These are phyloP conservation scores for Candida silvicultrix DNA, from an alignment of 805 yeast genomes.

Conservation along the genomic window DNA sequence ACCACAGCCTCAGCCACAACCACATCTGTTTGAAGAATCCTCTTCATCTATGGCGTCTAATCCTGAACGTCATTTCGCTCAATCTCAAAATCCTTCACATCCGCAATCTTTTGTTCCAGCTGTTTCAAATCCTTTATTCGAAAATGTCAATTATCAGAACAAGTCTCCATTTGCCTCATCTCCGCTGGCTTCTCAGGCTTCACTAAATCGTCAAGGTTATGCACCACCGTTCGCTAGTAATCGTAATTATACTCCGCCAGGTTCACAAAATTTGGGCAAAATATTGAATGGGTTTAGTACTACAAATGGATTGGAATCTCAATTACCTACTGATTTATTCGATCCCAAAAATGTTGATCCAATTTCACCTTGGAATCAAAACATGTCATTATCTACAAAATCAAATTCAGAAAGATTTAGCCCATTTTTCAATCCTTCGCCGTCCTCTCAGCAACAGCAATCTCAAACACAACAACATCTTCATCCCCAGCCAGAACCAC, in stretches of 20 bases:
- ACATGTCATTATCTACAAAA: not conserved
- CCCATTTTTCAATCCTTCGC: not conserved
- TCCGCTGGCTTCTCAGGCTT: not conserved
- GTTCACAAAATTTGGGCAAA: not conserved
- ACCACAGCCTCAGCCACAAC: not conserved
- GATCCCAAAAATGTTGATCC: not conserved
- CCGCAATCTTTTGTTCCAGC: not conserved
- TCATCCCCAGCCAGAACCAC: not conserved
- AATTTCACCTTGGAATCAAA: not conserved
- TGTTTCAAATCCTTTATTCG: not conserved
- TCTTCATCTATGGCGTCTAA: not conserved
- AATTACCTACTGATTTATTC: not conserved
- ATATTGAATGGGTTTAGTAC: not conserved
- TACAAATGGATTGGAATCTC: not conserved
- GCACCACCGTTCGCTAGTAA: not conserved
- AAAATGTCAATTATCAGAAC: not conserved
- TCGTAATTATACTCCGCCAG: not conserved
- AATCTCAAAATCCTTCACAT: not conserved
- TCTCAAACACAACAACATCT: not conserved
- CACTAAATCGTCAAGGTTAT: not conserved
- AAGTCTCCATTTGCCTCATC: not conserved
- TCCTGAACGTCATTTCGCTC: not conserved
- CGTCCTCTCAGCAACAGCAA: not conserved
- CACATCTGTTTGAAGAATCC: not conserved
- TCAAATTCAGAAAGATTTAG: not conserved